Base-by-base conservation (phyloP, 192 early-diverging fungal genomes). In the Blastocladiella britannica region DNA sequence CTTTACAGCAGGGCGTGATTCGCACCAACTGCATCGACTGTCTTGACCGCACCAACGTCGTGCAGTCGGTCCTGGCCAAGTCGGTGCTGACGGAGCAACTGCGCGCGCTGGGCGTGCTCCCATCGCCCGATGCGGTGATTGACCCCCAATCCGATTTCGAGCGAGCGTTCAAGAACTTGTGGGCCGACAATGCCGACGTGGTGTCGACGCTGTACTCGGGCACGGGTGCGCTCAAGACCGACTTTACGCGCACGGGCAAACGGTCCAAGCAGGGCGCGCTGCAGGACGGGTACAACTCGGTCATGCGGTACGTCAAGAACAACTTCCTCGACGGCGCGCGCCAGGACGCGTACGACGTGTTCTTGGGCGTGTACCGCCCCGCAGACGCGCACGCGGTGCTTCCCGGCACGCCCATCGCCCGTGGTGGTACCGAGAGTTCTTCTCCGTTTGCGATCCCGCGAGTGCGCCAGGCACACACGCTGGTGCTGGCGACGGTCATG, bases 21-120 rank as follows among this genome's bases (percentile, higher is more conserved):
- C 84, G 96, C 53, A 84, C 92, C 2, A 99, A 99, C 67, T 99
- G 96, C 69, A 94, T 99, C 85, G 96, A 99, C 70, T 99, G 96
- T 66, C 70, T 99, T 29, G 96, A 99, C 64, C 83, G 96, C 61
- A 99, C 96, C 27, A 99, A 99, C 63, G 93, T 99, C 25, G 91
- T 96, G 22, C 96, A 99, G 64, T 85, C 83, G 25, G 84, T 91
- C 29, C 67, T 99, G 28, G 89, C 91, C 12, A 75, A 82, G 26
- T 68, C 65, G 52, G 65, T 84, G 1, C 71, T 98, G 54, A 77
- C 76, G 30, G 59, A 65, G 53, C 87, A 93, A 72, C 71, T 97
- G 26, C 72, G 77, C 6, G 75, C 81, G 22, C 57, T 81, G 8
- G 76, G 73, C 30, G 70, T 91, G 22, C 64, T 93, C 53, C n/a